Percentiles rank a stretch among this genome's conserved stretches.
These are phyloP conservation scores for Gliomastix tumulicola DNA, from an alignment of 2,329 filamentous ascomycete species.

Conservation along the genomic window DNA sequence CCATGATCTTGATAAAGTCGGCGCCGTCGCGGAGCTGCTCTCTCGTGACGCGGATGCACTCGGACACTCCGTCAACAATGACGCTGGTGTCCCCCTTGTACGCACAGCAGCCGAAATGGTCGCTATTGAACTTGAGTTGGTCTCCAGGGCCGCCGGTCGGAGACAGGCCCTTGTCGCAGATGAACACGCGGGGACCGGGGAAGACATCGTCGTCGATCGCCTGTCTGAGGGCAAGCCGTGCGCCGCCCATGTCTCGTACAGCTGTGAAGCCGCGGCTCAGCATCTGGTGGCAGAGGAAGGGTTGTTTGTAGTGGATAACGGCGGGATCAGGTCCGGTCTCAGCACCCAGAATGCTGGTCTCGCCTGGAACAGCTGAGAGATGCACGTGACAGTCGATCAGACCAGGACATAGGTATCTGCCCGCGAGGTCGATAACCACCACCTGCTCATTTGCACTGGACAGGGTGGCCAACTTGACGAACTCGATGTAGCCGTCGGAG, in stretches of 20 bases:
- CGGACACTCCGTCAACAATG: slow-evolving; percentile 45
- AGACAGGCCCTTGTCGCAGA: slow-evolving; percentile 43
- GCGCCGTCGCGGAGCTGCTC: slow-evolving; percentile 49
- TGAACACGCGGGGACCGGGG: slow-evolving; percentile 48
- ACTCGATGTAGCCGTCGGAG: slow-evolving; percentile 22
- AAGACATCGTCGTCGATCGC: slow-evolving; percentile 49
- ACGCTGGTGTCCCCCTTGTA: slow-evolving; percentile 20
- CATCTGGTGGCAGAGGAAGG: slow-evolving; percentile 41
- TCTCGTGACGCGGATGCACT: slow-evolving; percentile 42
- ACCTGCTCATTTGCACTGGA: not conserved
- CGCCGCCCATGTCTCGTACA: slow-evolving; percentile 51
- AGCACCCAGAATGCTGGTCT: slow-evolving; percentile 10
- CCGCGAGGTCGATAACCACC: slow-evolving; percentile 12
- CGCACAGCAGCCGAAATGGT: not conserved
- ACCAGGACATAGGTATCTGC: slow-evolving; percentile 22
- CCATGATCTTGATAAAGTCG: slow-evolving; percentile 58
- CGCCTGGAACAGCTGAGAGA: slow-evolving; percentile 18
- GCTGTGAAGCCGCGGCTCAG: slow-evolving; percentile 52
- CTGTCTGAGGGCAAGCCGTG: slow-evolving; percentile 44
- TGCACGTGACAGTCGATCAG: slow-evolving; percentile 26
- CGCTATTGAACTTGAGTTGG: not conserved
- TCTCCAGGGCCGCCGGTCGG: slow-evolving; percentile 53
- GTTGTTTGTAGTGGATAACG: slow-evolving; percentile 33
- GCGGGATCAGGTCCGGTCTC: slow-evolving; percentile 17
- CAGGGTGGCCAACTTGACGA: slow-evolving; percentile 8